These are phyloP conservation scores for Phoenix roebelenii DNA, from an alignment of 176 grass and related monocot genomes.

Conservation along the genomic window DNA sequence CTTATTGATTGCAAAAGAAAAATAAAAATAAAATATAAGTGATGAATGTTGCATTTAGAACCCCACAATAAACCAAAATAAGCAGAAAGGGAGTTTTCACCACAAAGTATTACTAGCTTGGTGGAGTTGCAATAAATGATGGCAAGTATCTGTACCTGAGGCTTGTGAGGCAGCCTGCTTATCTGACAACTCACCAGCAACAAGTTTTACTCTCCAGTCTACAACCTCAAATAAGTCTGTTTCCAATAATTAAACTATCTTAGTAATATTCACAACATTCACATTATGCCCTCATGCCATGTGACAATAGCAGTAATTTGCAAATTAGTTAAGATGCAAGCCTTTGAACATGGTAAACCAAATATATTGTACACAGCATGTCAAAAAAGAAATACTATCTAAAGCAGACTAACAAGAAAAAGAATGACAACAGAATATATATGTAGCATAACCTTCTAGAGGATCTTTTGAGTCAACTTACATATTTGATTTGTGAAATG, in stretches of 20 bases:
- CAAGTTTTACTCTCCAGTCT: conserved; percentile 82
- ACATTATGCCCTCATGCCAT: too few species aligned
- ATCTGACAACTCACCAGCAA: conserved; percentile 72
- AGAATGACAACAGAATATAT: too few species aligned
- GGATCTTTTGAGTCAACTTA: too few species aligned
- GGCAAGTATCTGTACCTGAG: conserved; percentile 39
- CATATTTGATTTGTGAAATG: too few species aligned
- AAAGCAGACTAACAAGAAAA: too few species aligned
- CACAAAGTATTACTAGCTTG: background rate
- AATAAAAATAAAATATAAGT: conserved; percentile 23
- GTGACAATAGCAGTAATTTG: too few species aligned
- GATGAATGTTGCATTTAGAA: conserved; percentile 6
- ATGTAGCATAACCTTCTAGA: too few species aligned
- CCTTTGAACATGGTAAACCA: too few species aligned
- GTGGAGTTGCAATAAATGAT: conserved; percentile 1
- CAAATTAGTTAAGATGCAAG: too few species aligned
- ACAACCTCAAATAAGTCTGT: conserved; percentile 96
- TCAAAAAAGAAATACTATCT: too few species aligned
- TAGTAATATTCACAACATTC: conserved; percentile 12
- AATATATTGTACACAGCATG: too few species aligned
- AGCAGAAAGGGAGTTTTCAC: background rate
- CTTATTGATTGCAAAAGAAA: conserved; percentile 23
- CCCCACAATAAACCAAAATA: conserved; percentile 14
- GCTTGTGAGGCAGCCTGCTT: conserved; percentile 55
- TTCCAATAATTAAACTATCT: conserved; percentile 1